A percentile compares a stretch with the other conserved stretches of the same genome.
Evolutionary conservation across 2,329 filamentous ascomycete genomes (phyloP).

Genomic region (Acrodontium crateriforme): DNA sequence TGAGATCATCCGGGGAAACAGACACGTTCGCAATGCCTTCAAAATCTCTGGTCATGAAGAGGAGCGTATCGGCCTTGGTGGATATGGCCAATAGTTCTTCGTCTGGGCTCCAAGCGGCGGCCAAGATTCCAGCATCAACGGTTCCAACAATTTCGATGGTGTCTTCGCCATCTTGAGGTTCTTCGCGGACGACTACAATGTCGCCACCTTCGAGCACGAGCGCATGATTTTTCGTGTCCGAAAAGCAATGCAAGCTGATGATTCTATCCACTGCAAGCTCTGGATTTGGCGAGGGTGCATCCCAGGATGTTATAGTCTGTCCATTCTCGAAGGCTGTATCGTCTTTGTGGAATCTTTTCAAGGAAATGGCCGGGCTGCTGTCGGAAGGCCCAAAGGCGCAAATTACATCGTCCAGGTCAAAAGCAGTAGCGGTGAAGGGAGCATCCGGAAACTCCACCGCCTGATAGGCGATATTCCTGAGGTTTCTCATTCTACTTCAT

Average conservation of each 20-base stretch:
- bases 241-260: constrained; percentile 70
- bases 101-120: constrained; percentile 87
- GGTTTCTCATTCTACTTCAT: constrained; percentile 97
- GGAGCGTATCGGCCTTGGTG: constrained; percentile 62
- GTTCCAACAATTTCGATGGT: constrained; percentile 92
- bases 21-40: constrained; percentile 66
- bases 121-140: constrained; percentile 79
- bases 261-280: constrained; percentile 63
- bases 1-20: constrained; percentile 62
- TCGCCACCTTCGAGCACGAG: constrained; percentile 82
- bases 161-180: constrained; percentile 50
- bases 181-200: constrained; percentile 71
- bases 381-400: constrained; percentile 72
- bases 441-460: constrained; percentile 46
- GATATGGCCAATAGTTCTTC: constrained; percentile 78
- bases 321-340: constrained; percentile 28
- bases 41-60: constrained; percentile 89
- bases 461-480: constrained; percentile 55
- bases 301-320: constrained; percentile 64
- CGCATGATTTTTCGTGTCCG: constrained; percentile 63
- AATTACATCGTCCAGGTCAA: constrained; percentile 71
- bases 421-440: constrained; percentile 62
- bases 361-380: constrained; percentile 56
- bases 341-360: constrained; percentile 41
- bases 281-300: constrained; percentile 67